Conservation (phyloP, 768 basidiomycete genomes). For the Boletus pseudo-olivaceus region DNA sequence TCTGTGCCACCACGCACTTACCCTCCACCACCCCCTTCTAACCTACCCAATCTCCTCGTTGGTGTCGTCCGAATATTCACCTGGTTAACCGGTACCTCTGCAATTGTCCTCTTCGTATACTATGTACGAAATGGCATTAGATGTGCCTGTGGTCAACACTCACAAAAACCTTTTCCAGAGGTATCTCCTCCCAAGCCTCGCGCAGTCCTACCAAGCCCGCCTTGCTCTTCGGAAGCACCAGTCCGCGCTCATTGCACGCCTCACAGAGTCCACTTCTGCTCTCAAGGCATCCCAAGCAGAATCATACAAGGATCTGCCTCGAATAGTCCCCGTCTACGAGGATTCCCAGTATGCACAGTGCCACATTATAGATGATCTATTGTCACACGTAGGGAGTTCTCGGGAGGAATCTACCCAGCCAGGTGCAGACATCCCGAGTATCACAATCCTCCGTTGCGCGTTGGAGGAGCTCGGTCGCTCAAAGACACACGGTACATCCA, state of each 20-base stretch:
- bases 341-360: conserved; percentile 41
- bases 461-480: conserved; percentile 46
- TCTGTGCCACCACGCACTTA: conserved; percentile 69
- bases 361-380: conserved; percentile 41
- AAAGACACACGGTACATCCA: conserved; percentile 41
- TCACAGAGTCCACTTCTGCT: conserved; percentile 53
- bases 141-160: not conserved
- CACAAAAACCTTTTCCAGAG: conserved; percentile 41
- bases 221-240: conserved; percentile 61
- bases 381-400: conserved; percentile 12
- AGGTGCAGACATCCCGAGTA: conserved; percentile 37
- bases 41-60: conserved; percentile 61
- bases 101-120: conserved; percentile 56
- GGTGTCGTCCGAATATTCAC: conserved; percentile 56
- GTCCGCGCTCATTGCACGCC: conserved; percentile 46
- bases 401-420: conserved; percentile 14
- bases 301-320: conserved; percentile 56
- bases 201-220: conserved; percentile 57
- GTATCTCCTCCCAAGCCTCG: conserved; percentile 64
- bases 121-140: conserved; percentile 45
- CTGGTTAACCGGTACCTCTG: conserved; percentile 67
- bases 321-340: conserved; percentile 49
- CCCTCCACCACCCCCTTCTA: conserved; percentile 66
- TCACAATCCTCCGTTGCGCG: conserved; percentile 63
- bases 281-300: conserved; percentile 56